Evolutionary conservation across 2,329 filamentous ascomycete species (phyloP).

Genomic region (Pseudocercospora macadamiae): DNA sequence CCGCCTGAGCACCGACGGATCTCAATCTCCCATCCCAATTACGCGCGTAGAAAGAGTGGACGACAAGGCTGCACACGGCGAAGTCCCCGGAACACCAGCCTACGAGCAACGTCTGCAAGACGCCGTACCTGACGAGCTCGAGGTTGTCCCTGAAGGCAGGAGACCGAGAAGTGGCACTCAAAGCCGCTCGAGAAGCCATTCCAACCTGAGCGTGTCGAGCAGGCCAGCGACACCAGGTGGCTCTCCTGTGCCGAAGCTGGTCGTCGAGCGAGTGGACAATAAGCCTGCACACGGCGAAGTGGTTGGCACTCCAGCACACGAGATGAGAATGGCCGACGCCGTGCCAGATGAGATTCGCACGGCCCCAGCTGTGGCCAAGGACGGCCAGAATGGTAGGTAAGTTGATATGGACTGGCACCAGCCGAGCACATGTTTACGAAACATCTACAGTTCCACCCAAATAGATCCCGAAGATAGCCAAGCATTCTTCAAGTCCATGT

Average conservation of each 20-base stretch:
- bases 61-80: conserved; percentile 60
- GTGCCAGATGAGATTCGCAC: conserved; percentile 61
- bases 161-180: conserved; percentile 41
- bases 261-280: conserved; percentile 65
- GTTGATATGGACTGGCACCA: conserved; percentile 18
- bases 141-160: conserved; percentile 56
- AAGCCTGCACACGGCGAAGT: conserved; percentile 63
- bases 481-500: conserved; percentile 39
- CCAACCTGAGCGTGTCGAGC: conserved; percentile 46
- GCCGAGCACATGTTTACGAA: conserved; percentile 8
- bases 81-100: conserved; percentile 63
- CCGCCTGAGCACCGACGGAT: conserved; percentile 41
- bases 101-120: conserved; percentile 62
- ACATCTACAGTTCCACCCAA: conserved; percentile 39
- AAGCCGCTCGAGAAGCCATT: conserved; percentile 31
- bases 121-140: conserved; percentile 66
- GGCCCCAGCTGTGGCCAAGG: conserved; percentile 47
- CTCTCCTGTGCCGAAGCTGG: conserved; percentile 59
- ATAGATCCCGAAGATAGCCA: conserved; percentile 35
- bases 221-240: conserved; percentile 55
- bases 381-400: conserved; percentile 64
- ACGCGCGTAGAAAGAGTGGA: conserved; percentile 68
- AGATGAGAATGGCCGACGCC: conserved; percentile 61
- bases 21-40: conserved; percentile 57
- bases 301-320: conserved; percentile 62